Base-by-base conservation (phyloP, 768 basidiomycete species). In the Phylloporus arenicola region DNA sequence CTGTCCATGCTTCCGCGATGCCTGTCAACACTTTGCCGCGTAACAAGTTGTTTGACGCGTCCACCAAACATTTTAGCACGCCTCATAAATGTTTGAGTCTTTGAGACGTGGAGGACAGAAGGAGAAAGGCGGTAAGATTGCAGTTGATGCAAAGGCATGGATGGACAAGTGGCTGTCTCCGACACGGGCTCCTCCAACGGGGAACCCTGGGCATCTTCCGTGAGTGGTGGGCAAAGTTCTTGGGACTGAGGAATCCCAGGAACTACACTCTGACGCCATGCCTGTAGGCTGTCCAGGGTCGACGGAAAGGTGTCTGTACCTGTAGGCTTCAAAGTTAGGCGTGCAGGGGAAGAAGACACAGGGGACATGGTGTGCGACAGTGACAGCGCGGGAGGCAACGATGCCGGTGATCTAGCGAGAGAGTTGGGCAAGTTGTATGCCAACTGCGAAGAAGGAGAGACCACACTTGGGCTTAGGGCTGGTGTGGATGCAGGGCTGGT, bases 251-350 rank as follows among this genome's bases (percentile, higher is more conserved):
- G 52, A 20, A 50, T 42, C 14, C 58, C 60, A 45, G 54, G 43
- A 3, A 41, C 45, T 33, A 62, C 57, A 37, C 50, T 52, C 48
- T 66, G 58, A 6, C 64, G 62, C 68, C 66, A 68, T 45, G 58
- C 55, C 22, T 68, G 57, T 47, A 67, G 50, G 47, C 47, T 41
- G 37, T 68, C 61, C 41, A 68, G 20, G n/a, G 52, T 56, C 5
- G 66, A 68, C 30, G 66, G 66, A 38, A 69, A 68, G 3, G 68
- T 55, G 13, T 64, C 57, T n/a, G 66, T 68, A 13, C 66, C 64
- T 7, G 54, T 68, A 12, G 66, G 57, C 44, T 56, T 54, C 39
- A 68, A 39, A 34, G 49, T 50, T 12, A 68, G 51, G 43, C 47
- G 66, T 14, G 42, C 46, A 0, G 56, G 51, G 20, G 49, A 52